Percentiles rank a stretch among this genome's conserved stretches.
Evolutionary conservation across 192 early-diverging fungal species (phyloP).

Genomic region (Ramicandelaber brevisporus): DNA sequence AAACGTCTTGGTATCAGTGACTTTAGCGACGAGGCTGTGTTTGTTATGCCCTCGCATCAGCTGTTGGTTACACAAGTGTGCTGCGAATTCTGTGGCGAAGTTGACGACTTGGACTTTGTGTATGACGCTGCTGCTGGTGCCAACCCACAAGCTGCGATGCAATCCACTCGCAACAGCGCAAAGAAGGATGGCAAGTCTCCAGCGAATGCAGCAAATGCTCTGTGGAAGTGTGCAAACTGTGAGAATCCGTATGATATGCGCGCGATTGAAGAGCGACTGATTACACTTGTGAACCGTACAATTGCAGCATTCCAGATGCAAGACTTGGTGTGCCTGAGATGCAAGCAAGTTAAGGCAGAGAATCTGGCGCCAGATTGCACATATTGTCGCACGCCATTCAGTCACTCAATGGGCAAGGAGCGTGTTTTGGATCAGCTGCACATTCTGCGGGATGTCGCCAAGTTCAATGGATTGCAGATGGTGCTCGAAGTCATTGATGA

Average conservation of each 20-base stretch:
- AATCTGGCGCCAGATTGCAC: slow-evolving; percentile 47
- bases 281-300: slow-evolving; percentile 38
- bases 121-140: slow-evolving; percentile 46
- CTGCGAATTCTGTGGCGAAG: slow-evolving; percentile 68
- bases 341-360: slow-evolving; percentile 52
- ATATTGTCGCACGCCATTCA: slow-evolving; percentile 38
- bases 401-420: background rate
- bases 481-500: background rate
- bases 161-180: slow-evolving; percentile 1
- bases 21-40: slow-evolving; percentile 51
- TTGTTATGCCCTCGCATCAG: slow-evolving; percentile 60
- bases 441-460: background rate
- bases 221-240: slow-evolving; percentile 60
- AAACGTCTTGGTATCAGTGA: slow-evolving; percentile 49
- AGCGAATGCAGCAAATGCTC: slow-evolving; percentile 1
- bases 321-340: slow-evolving; percentile 60
- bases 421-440: background rate
- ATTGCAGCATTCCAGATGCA: slow-evolving; percentile 67
- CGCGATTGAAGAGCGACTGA: slow-evolving; percentile 58
- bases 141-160: slow-evolving; percentile 10
- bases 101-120: slow-evolving; percentile 74
- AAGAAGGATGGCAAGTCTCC: background rate
- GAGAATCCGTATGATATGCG: slow-evolving; percentile 47
- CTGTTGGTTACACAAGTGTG: slow-evolving; percentile 55
- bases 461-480: background rate